A percentile compares a stretch with the other conserved stretches of the same genome.
These are phyloP conservation scores for Aspergillus thermomutatus DNA, from an alignment of 2,329 filamentous ascomycete species.

Conservation along the genomic window DNA sequence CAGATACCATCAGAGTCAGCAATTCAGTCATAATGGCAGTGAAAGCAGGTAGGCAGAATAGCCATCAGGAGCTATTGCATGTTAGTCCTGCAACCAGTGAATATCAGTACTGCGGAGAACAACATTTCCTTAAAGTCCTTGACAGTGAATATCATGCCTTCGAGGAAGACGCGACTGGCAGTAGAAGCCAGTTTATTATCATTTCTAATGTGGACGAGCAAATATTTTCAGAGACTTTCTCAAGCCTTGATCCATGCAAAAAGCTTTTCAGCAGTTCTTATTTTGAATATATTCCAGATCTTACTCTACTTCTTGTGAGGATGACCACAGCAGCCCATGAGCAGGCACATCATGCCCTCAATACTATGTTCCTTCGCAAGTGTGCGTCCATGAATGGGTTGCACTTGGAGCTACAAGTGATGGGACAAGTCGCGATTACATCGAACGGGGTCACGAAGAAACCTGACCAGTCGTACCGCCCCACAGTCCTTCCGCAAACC, in stretches of 20 bases:
- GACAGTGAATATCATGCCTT: not conserved
- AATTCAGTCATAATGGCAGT: too few relatives aligned
- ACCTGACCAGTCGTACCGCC: not conserved
- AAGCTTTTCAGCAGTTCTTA: not conserved
- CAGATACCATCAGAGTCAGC: too few relatives aligned
- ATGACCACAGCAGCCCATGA: not conserved
- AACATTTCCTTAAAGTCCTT: not conserved
- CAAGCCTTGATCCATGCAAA: not conserved
- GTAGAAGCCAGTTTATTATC: not conserved
- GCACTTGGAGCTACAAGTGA: not conserved
- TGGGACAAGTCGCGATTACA: not conserved
- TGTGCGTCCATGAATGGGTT: not conserved
- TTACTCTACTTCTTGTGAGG: not conserved
- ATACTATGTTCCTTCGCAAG: not conserved
- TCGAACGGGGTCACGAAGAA: not conserved
- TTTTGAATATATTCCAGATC: not conserved
- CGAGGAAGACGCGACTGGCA: not conserved
- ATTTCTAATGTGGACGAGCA: not conserved
- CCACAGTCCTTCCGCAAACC: not conserved
- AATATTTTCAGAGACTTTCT: not conserved
- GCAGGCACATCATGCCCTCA: not conserved
- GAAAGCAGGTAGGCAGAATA: too few relatives aligned
- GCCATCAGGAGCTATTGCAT: too few relatives aligned
- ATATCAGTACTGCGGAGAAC: not conserved
- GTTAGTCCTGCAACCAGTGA: not conserved